Percentiles rank a stretch among this genome's conserved stretches.
phyloP scores from a whole-genome alignment of 192 early-diverging fungal species.

The Pilaira anomala region DNA sequence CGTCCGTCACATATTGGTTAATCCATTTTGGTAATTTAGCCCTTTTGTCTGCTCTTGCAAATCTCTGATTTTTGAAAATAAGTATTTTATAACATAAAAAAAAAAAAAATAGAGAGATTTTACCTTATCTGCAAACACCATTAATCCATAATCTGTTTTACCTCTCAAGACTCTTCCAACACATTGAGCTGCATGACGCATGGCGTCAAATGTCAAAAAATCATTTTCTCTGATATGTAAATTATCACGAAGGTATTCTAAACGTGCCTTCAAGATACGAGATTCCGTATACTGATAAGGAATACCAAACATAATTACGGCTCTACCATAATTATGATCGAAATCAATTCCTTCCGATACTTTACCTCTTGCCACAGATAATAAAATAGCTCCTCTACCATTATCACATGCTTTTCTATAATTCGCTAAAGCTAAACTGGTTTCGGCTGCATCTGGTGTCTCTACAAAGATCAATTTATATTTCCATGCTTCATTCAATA shows the following conservation, averaged over 20 bases:
- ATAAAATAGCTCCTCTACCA: conserved; percentile 93
- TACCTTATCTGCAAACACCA: conserved; percentile 98
- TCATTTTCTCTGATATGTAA: conserved; percentile 96
- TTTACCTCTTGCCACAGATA: conserved; percentile 98
- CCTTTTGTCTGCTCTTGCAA: conserved; percentile 91
- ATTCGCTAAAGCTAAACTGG: conserved; percentile 90
- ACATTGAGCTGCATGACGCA: conserved; percentile 99
- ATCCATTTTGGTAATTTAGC: conserved; percentile 98
- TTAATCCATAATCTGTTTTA: conserved; percentile 98
- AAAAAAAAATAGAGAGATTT: no score
- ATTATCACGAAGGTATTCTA: conserved; percentile 94
- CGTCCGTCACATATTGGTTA: conserved; percentile 81
- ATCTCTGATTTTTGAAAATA: conserved; percentile 52
- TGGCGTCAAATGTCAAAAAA: conserved; percentile 98
- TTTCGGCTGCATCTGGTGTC: conserved; percentile 98
- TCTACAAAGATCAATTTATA: conserved; percentile 99
- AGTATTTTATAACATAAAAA: conserved; percentile 6
- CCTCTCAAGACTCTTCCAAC: conserved; percentile 96
- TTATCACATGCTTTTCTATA: conserved; percentile 96
- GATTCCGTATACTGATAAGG: conserved; percentile 99
- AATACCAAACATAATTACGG: conserved; percentile 99
- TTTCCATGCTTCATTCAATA: conserved; percentile 92
- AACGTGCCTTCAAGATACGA: conserved; percentile 88
- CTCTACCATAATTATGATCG: conserved; percentile 98
- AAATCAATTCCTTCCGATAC: conserved; percentile 99